These are phyloP conservation scores for Cyberlindnera euphorbiiphila DNA, from an alignment of 805 yeast genomes.

Conservation along the genomic window DNA sequence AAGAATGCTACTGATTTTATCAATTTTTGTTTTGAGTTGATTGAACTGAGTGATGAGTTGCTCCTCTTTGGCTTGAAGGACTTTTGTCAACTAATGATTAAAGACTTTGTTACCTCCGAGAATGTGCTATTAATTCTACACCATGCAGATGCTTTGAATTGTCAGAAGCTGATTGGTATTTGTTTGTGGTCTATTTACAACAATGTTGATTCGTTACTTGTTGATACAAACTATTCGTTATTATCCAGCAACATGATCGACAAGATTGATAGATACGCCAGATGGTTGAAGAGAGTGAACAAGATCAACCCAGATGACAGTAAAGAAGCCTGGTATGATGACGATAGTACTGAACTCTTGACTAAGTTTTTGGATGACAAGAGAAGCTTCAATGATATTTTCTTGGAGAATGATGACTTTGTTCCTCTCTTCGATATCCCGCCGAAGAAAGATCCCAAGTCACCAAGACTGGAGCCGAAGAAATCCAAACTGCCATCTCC, in stretches of 20 bases:
- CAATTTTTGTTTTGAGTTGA: conserved; percentile 50
- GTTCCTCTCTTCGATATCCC: conserved; percentile 34
- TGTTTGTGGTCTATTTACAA: conserved; percentile 67
- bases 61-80: conserved; percentile 55
- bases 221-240: conserved; percentile 28
- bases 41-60: conserved; percentile 61
- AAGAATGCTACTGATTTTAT: conserved; percentile 41
- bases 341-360: conserved; percentile 28
- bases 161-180: conserved; percentile 51
- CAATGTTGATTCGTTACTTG: conserved; percentile 59
- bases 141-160: conserved; percentile 49
- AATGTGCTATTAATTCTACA: conserved; percentile 55
- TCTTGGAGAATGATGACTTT: conserved; percentile 35
- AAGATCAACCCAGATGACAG: conserved; percentile 13
- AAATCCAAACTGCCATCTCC: conserved; percentile 9
- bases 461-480: conserved; percentile 18
- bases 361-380: conserved; percentile 34
- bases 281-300: conserved; percentile 33
- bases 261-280: conserved; percentile 31
- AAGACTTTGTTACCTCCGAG: conserved; percentile 52
- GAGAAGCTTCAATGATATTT: conserved; percentile 37
- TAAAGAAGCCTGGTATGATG: conserved; percentile 30
- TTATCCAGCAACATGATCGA: conserved; percentile 17
- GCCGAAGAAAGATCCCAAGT: conserved; percentile 17
- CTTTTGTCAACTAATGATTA: conserved; percentile 55